Percentiles rank a stretch among this genome's conserved stretches.
Conservation (phyloP, 305 asterid genomes). For the Rubia balearica region DNA sequence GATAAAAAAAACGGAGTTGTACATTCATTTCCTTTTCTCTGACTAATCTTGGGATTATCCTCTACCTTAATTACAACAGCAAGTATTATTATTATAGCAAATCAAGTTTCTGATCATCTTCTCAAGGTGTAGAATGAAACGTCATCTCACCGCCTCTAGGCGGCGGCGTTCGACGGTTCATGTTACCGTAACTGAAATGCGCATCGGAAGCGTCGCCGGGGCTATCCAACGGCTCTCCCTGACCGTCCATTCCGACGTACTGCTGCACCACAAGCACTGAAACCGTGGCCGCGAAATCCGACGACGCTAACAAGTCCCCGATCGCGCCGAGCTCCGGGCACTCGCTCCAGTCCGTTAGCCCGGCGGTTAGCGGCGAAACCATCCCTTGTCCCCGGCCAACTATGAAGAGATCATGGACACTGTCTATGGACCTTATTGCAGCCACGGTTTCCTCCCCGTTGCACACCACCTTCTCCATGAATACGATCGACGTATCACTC, state of each 20-base stretch:
- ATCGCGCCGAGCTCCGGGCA: conserved; percentile 92
- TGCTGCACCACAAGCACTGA: conserved; percentile 88
- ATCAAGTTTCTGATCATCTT: neutral
- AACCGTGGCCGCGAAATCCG: conserved; percentile 65
- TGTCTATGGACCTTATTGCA: conserved; percentile 49
- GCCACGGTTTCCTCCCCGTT: conserved; percentile 82
- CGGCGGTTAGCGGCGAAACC: conserved; percentile 60
- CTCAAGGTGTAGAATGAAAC: conserved; percentile 46
- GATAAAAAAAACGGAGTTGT: too few relatives aligned
- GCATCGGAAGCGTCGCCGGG: conserved; percentile 27
- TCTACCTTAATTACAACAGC: neutral
- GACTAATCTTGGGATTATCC: neutral
- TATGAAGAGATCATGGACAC: conserved; percentile 53
- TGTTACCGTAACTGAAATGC: conserved; percentile 20
- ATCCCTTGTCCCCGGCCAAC: conserved; percentile 77
- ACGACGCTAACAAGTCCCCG: conserved; percentile 77
- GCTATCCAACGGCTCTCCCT: conserved; percentile 48
- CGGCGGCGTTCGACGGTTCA: conserved; percentile 26
- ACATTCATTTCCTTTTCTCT: too few relatives aligned
- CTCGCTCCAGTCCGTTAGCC: conserved; percentile 91
- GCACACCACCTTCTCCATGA: conserved; percentile 41
- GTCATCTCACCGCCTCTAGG: conserved; percentile 9
- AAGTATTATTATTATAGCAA: neutral
- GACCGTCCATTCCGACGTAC: conserved; percentile 42
- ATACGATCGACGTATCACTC: conserved; percentile 33